Evolutionary conservation across 2,329 filamentous ascomycete species (phyloP).

Genomic region (Trichoderma oligosporum): DNA sequence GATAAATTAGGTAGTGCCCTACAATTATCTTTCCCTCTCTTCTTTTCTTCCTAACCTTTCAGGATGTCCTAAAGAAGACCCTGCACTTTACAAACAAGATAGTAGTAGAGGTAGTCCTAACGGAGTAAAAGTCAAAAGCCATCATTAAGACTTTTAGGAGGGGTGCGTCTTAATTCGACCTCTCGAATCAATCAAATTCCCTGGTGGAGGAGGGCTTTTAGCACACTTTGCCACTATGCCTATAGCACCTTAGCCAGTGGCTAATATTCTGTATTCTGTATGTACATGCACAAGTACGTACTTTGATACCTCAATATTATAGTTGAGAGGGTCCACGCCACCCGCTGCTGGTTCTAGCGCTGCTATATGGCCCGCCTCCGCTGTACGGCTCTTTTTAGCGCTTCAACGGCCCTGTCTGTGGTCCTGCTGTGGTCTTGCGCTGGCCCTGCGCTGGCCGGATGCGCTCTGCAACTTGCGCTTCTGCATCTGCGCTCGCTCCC

Average conservation of each 20-base stretch:
- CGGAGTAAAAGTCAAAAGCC: constrained; percentile 4
- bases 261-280: too few species aligned
- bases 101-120: neutral
- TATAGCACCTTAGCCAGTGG: too few species aligned
- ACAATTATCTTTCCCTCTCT: neutral
- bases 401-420: constrained; percentile 4
- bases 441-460: constrained; percentile 8
- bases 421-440: constrained; percentile 1
- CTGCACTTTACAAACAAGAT: neutral
- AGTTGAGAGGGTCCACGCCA: constrained; percentile 18
- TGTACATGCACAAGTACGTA: neutral
- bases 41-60: neutral
- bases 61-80: neutral
- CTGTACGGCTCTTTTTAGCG: constrained; percentile 16
- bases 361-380: constrained; percentile 19
- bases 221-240: neutral
- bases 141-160: constrained; percentile 1
- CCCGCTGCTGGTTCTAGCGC: constrained; percentile 20
- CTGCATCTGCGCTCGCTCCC: constrained; percentile 2
- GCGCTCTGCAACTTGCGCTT: neutral
- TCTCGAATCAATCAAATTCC: neutral
- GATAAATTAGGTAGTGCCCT: too few species aligned
- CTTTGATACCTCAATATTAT: neutral
- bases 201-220: neutral
- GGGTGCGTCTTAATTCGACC: constrained; percentile 9